Percentiles rank a stretch among this genome's conserved stretches.
Evolutionary conservation across 306 rosid genomes (phyloP).

Genomic region (Lupinus albus): DNA sequence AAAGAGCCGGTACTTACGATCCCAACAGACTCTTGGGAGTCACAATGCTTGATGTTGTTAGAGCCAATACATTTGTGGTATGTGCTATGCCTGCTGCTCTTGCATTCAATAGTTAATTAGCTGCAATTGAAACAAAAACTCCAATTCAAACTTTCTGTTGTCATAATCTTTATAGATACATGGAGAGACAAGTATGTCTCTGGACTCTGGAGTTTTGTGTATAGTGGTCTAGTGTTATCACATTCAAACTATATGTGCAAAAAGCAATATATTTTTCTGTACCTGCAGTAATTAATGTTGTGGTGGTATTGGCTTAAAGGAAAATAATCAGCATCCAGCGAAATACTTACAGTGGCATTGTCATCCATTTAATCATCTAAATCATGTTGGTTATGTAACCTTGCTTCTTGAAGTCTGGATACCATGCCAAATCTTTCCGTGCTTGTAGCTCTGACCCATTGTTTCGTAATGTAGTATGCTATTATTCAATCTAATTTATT

Average conservation of each 20-base stretch:
- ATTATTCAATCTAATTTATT: not conserved
- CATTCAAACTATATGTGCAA: conserved; percentile 4
- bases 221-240: not conserved
- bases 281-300: not conserved
- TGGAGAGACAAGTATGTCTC: not conserved
- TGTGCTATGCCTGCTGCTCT: conserved; percentile 25
- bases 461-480: not conserved
- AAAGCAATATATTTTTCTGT: conserved; percentile 11
- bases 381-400: conserved; percentile 12
- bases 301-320: not conserved
- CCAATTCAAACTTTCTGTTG: not conserved
- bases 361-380: conserved; percentile 17
- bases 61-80: conserved; percentile 97
- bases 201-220: not conserved
- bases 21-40: conserved; percentile 90
- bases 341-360: conserved; percentile 1
- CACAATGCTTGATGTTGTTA: conserved; percentile 87
- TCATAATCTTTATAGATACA: not conserved
- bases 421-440: not conserved
- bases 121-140: not conserved
- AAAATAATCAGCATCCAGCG: conserved; percentile 6
- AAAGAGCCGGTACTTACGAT: conserved; percentile 81
- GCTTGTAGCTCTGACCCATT: conserved; percentile 11
- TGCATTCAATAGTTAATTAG: conserved; percentile 17
- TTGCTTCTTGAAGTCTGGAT: conserved; percentile 15